Evolutionary conservation across 2,329 filamentous ascomycete species (phyloP), one percentile per base, ranked within the genome.

Genomic region (Fusarium anthophilum): DNA sequence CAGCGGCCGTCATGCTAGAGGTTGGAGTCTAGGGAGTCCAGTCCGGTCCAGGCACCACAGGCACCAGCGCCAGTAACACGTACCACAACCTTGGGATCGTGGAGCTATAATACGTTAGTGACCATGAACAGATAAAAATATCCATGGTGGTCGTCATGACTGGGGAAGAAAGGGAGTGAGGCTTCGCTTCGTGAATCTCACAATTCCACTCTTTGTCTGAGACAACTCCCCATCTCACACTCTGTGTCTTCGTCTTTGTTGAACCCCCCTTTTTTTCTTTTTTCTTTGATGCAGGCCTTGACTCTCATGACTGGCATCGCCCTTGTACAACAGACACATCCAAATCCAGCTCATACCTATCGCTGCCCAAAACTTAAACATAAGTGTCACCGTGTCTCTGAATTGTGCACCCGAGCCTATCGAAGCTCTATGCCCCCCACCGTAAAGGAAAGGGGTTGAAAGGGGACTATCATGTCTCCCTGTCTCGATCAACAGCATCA

Each of bases 241-340:
- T 41, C 66, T 44, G 41, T 66, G 57, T 28, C 37, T 64, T 74
- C 56, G 56, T 47, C 51, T 63, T 69, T 37, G 55, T 70, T 45
- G 35, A 30, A 26, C 45, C 50, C 53, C 66, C 55, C 67, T 59
- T 66, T 37, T 37, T 62, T 56, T 50, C 18, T 39, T 53, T 26
- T 50, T 55, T 69, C 56, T 66, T 47, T 53, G 48, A 66, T 47
- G 51, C 47, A 51, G 43, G 43, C 44, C 62, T 59, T 57, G 50
- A 69, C 56, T 72, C 56, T 66, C 63, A 60, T 64, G 66, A 72
- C 74, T 67, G 57, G 74, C 68, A 77, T 77, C 61, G 66, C 65
- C 75, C 69, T 65, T 61, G 66, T 67, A 62, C 53, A 50, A 41
- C 48, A 44, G 55, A 44, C 44, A 62, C 38, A 54, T 32, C 47